Conservation (phyloP, 2,329 filamentous ascomycete genomes). For the Colletotrichum zoysiae region DNA sequence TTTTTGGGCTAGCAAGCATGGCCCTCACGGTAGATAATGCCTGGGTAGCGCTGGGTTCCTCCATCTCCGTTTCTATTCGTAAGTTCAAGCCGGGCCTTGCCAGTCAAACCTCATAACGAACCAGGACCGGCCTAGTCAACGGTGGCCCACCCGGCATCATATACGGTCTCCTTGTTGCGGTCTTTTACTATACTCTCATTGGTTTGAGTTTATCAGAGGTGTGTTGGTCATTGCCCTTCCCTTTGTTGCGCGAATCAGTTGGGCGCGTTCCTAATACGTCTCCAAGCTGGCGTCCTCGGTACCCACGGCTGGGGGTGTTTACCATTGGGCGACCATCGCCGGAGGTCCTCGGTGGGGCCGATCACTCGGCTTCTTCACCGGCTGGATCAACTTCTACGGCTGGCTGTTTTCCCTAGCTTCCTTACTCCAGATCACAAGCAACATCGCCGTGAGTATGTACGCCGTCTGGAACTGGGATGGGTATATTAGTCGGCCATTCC, state of each 20-base stretch:
- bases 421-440: slow-evolving; percentile 69
- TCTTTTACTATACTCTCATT: slow-evolving; percentile 59
- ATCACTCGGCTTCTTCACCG: slow-evolving; percentile 60
- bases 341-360: slow-evolving; percentile 67
- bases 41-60: slow-evolving; percentile 74
- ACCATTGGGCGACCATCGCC: slow-evolving; percentile 72
- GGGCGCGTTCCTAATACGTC: slow-evolving; percentile 26
- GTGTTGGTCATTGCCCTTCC: not conserved
- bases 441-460: slow-evolving; percentile 73
- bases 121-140: slow-evolving; percentile 50
- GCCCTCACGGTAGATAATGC: slow-evolving; percentile 74
- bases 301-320: slow-evolving; percentile 70
- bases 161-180: slow-evolving; percentile 57
- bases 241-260: too few species aligned
- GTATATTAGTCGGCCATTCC: slow-evolving; percentile 66
- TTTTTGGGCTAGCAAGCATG: slow-evolving; percentile 69
- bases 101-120: slow-evolving; percentile 4
- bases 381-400: slow-evolving; percentile 67
- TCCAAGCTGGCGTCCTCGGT: slow-evolving; percentile 70
- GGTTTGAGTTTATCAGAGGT: slow-evolving; percentile 58
- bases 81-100: slow-evolving; percentile 42
- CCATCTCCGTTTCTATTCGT: slow-evolving; percentile 66
- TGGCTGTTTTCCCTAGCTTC: slow-evolving; percentile 74
- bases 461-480: slow-evolving; percentile 66
- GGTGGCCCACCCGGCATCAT: slow-evolving; percentile 58